Conservation (phyloP, 768 basidiomycete genomes). For the Tulasnella sp. region DNA sequence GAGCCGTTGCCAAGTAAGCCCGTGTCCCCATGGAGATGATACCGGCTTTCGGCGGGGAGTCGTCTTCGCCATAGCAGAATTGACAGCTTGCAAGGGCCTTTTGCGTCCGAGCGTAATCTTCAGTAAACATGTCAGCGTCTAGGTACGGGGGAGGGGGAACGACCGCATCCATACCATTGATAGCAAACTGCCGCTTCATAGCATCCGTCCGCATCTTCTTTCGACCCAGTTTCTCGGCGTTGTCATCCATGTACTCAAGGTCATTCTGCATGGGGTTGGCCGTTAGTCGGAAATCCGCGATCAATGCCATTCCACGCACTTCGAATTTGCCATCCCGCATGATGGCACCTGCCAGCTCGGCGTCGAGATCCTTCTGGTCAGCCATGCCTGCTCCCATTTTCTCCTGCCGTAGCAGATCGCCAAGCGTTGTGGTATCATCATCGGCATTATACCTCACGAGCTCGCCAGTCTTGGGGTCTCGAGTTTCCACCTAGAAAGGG, state of each 20-base stretch:
- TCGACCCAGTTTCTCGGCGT: conserved; percentile 83
- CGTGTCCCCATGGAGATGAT: conserved; percentile 86
- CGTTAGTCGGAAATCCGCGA: neutral
- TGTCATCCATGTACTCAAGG: conserved; percentile 93
- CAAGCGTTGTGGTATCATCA: conserved; percentile 77
- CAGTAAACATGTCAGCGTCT: neutral
- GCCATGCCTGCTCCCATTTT: conserved; percentile 78
- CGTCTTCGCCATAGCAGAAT: conserved; percentile 90
- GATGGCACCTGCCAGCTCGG: conserved; percentile 80
- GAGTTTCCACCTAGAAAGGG: conserved; percentile 63
- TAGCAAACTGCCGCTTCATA: conserved; percentile 94
- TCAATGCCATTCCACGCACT: conserved; percentile 37
- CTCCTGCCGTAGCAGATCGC: conserved; percentile 86
- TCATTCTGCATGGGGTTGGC: conserved; percentile 49
- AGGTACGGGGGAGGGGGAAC: neutral
- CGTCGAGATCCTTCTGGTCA: conserved; percentile 88
- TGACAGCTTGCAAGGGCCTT: conserved; percentile 76
- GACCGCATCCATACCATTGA: conserved; percentile 60
- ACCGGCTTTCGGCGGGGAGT: conserved; percentile 78
- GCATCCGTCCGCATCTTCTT: conserved; percentile 95
- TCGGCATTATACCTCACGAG: conserved; percentile 83
- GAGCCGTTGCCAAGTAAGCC: conserved; percentile 83
- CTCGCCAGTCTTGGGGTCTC: conserved; percentile 84
- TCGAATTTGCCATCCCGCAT: conserved; percentile 83
- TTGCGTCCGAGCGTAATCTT: conserved; percentile 94